A percentile compares a stretch with the other conserved stretches of the same genome.
phyloP scores from a whole-genome alignment of 2,329 filamentous ascomycete genomes.

The Escovopsis sp. region DNA sequence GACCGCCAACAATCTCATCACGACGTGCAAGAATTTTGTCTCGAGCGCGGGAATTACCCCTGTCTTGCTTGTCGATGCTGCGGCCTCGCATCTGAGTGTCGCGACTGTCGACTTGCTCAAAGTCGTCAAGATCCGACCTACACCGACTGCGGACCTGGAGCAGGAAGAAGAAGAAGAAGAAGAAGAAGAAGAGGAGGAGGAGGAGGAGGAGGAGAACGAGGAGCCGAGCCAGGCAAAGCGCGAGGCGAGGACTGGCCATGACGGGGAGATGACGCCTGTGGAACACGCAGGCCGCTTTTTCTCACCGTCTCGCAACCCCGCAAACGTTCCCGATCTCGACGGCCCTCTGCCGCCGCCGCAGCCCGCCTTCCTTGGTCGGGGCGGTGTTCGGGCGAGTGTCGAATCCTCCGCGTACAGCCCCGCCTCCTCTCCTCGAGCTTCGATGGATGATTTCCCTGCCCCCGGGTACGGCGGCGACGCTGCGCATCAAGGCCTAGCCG shows the following conservation, averaged over 20 bases:
- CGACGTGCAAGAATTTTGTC: conserved; percentile 83
- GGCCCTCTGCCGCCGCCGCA: conserved; percentile 33
- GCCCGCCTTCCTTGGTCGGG: conserved; percentile 42
- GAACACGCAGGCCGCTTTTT: conserved; percentile 52
- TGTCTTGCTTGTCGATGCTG: conserved; percentile 84
- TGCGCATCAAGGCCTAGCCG: conserved; percentile 19
- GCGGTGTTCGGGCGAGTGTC: conserved; percentile 41
- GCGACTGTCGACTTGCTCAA: conserved; percentile 77
- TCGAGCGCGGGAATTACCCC: conserved; percentile 72
- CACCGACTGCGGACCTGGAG: conserved; percentile 60
- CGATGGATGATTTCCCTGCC: too few relatives aligned
- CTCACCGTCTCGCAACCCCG: conserved; percentile 38
- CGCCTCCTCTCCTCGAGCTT: conserved; percentile 50
- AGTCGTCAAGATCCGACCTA: conserved; percentile 66
- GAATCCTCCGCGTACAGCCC: conserved; percentile 65
- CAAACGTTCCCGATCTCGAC: conserved; percentile 17
- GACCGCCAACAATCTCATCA: conserved; percentile 91
- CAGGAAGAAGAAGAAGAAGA: conserved; percentile 68
- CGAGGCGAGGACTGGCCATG: too few relatives aligned
- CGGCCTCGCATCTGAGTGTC: conserved; percentile 75
- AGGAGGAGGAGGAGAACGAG: too few relatives aligned
- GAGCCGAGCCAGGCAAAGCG: too few relatives aligned
- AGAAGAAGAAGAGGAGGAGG: too few relatives aligned
- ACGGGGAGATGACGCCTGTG: conserved; percentile 34
- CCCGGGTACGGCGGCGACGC: too few relatives aligned